Evolutionary conservation across 495 filamentous ascomycete species (phyloP).

Genomic region (Parathielavia hyrcaniae): DNA sequence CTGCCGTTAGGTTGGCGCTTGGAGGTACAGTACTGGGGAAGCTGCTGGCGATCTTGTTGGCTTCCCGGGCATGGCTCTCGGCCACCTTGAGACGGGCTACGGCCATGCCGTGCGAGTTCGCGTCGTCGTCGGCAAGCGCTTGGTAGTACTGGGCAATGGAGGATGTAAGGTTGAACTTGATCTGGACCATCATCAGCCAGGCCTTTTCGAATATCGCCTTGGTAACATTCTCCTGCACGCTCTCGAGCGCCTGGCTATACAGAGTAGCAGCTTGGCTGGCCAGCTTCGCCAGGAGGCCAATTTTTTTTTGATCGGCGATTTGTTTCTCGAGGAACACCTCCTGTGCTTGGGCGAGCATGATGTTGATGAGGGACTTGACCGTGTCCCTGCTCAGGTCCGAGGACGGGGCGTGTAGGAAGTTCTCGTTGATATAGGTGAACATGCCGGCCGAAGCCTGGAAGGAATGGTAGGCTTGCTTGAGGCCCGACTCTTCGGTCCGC

Average conservation of each 20-base stretch:
- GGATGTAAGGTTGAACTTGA: constrained; percentile 77
- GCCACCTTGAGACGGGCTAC: constrained; percentile 79
- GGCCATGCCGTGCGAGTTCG: constrained; percentile 77
- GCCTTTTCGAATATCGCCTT: constrained; percentile 92
- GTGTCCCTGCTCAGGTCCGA: constrained; percentile 91
- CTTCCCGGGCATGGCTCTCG: constrained; percentile 67
- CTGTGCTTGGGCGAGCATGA: constrained; percentile 92
- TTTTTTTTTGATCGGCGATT: constrained; percentile 86
- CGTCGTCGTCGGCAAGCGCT: constrained; percentile 83
- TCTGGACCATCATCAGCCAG: constrained; percentile 82
- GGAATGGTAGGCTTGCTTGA: constrained; percentile 96
- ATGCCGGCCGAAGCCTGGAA: constrained; percentile 97
- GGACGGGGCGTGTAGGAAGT: constrained; percentile 94
- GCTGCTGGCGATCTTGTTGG: constrained; percentile 65
- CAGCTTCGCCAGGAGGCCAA: constrained; percentile 84
- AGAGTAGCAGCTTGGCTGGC: constrained; percentile 84
- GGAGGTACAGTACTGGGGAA: constrained; percentile 76
- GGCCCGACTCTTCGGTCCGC: constrained; percentile 80
- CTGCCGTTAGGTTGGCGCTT: constrained; percentile 75
- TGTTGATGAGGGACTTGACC: constrained; percentile 84
- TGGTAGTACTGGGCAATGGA: constrained; percentile 92
- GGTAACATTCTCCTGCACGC: constrained; percentile 84
- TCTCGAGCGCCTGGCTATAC: constrained; percentile 80
- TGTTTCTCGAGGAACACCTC: constrained; percentile 98
- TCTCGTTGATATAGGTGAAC: constrained; percentile 99